These are phyloP conservation scores for Solanum infundibuliforme DNA, from an alignment of 257 asterid genomes.

Conservation along the genomic window DNA sequence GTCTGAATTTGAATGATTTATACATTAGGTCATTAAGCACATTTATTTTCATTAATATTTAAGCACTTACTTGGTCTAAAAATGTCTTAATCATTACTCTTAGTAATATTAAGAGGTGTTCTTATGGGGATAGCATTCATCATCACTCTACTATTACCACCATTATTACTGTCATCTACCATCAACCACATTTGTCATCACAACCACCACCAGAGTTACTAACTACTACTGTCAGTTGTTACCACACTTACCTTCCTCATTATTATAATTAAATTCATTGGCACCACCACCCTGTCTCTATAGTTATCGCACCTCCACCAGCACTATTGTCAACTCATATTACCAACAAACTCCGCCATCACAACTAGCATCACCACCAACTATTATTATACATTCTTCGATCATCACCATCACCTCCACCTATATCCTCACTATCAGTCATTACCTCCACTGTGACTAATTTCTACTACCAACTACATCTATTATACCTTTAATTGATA, in stretches of 20 bases:
- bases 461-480: neutral
- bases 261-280: no score
- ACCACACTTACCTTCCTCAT: neutral
- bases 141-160: no score
- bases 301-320: neutral
- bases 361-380: neutral
- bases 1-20: neutral
- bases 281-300: neutral
- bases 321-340: neutral
- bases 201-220: no score
- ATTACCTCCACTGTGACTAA: neutral
- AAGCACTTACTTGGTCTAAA: neutral
- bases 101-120: neutral
- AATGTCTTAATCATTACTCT: neutral
- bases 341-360: neutral
- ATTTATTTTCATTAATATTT: neutral
- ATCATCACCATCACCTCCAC: neutral
- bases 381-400: neutral
- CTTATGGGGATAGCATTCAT: neutral
- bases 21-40: neutral
- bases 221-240: no score
- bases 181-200: no score
- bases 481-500: neutral
- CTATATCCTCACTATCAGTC: neutral
- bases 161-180: no score